Percentiles rank a stretch among this genome's conserved stretches.
phyloP scores from a whole-genome alignment of 2,329 filamentous ascomycete species.

The Harringtonia lauricola region DNA sequence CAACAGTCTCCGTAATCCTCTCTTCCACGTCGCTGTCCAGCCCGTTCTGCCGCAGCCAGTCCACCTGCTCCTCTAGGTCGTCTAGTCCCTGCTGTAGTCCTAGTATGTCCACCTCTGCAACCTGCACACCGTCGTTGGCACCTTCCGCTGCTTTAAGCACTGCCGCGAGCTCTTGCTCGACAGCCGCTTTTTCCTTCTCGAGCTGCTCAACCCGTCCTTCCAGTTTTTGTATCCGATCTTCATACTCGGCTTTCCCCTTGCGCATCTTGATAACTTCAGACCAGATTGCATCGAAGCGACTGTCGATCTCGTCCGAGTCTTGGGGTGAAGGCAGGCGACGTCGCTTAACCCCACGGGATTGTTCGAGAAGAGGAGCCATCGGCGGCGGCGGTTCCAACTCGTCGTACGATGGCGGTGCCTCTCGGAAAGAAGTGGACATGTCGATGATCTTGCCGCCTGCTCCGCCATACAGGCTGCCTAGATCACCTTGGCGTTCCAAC shows the following conservation, averaged over 20 bases:
- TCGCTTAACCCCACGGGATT: neutral
- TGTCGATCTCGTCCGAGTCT: neutral
- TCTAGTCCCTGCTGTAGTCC: neutral
- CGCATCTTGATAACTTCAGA: neutral
- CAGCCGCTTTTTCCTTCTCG: neutral
- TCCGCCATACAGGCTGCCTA: neutral
- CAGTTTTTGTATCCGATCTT: neutral
- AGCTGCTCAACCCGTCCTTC: neutral
- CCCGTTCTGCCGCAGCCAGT: neutral
- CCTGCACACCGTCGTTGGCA: neutral
- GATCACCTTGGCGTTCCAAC: neutral
- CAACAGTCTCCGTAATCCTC: neutral
- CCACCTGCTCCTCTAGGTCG: neutral
- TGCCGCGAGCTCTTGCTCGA: neutral
- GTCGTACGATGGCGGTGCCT: neutral
- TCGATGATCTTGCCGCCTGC: neutral
- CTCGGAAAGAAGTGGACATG: neutral
- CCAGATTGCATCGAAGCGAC: neutral
- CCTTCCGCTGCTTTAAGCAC: neutral
- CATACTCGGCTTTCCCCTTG: neutral
- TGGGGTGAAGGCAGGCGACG: neutral
- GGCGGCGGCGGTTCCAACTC: neutral
- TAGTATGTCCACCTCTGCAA: neutral
- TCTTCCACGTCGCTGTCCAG: constrained; percentile 3
- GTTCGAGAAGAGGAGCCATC: neutral